Conservation (phyloP, 352 stramenopile species). For the Hyaloperonospora arabidopsidis region DNA sequence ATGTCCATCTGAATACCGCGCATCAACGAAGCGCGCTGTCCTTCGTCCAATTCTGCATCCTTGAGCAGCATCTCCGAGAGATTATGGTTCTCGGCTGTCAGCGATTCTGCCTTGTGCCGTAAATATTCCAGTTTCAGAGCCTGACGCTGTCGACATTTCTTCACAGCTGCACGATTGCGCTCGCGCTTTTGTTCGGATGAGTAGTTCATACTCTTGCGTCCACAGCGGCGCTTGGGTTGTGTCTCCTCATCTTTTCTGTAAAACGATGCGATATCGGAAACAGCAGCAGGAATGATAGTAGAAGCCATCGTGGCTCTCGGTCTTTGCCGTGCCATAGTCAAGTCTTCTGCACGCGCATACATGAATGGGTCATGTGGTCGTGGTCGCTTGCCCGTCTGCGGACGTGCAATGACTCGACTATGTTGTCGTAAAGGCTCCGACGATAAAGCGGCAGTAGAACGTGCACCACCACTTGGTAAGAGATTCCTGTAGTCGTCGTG, state of each 20-base stretch:
- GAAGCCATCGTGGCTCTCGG: conserved; percentile 13
- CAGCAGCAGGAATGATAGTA: conserved; percentile 1
- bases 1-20: conserved; percentile 84
- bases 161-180: conserved; percentile 75
- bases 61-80: conserved; percentile 72
- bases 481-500: conserved; percentile 10
- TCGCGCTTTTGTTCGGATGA: conserved; percentile 78
- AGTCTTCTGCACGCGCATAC: conserved; percentile 9
- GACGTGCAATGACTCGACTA: conserved; percentile 2
- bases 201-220: conserved; percentile 84
- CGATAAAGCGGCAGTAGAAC: neutral
- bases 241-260: no score
- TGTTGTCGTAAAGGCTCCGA: conserved; percentile 8
- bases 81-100: conserved; percentile 59
- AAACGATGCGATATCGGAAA: neutral
- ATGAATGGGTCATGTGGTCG: conserved; percentile 6
- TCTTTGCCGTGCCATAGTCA: neutral
- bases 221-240: conserved; percentile 59
- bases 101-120: conserved; percentile 57
- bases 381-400: conserved; percentile 14
- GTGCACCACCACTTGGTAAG: neutral
- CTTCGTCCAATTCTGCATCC: conserved; percentile 50
- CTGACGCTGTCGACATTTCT: conserved; percentile 76
- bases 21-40: conserved; percentile 54
- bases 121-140: conserved; percentile 78